Evolutionary conservation across 2,329 filamentous ascomycete genomes (phyloP).

Genomic region (Whalleya microplaca): DNA sequence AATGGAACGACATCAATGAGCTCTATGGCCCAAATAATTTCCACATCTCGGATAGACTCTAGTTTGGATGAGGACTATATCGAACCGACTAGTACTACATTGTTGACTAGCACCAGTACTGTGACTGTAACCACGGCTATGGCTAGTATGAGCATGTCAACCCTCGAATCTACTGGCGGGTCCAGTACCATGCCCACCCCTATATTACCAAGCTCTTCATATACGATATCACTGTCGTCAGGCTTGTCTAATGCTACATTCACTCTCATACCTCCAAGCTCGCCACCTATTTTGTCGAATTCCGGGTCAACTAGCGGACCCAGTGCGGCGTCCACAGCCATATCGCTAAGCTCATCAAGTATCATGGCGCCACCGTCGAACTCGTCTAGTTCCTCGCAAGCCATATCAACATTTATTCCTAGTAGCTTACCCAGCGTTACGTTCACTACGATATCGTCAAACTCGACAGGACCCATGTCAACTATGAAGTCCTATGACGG

Average conservation of each 20-base stretch:
- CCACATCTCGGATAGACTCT: neutral
- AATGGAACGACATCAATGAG: conserved; percentile 1
- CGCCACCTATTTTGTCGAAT: neutral
- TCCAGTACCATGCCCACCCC: neutral
- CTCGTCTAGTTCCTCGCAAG: neutral
- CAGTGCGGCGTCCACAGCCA: neutral
- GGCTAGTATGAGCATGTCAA: neutral
- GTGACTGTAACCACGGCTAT: neutral
- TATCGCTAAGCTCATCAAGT: neutral
- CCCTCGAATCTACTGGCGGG: neutral
- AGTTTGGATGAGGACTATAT: neutral
- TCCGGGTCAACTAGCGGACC: neutral
- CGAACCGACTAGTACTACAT: neutral
- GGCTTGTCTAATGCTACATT: neutral
- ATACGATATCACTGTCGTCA: neutral
- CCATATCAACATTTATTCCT: neutral
- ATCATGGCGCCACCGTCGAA: too few relatives aligned
- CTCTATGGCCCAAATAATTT: neutral
- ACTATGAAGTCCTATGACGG: neutral
- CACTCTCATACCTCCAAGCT: neutral
- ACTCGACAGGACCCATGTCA: neutral
- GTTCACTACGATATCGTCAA: neutral
- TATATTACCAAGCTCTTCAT: neutral
- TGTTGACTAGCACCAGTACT: neutral
- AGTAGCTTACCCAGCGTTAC: neutral